phyloP scores from a whole-genome alignment of 2,329 filamentous ascomycete species.

The Paramyrothecium sp. region DNA sequence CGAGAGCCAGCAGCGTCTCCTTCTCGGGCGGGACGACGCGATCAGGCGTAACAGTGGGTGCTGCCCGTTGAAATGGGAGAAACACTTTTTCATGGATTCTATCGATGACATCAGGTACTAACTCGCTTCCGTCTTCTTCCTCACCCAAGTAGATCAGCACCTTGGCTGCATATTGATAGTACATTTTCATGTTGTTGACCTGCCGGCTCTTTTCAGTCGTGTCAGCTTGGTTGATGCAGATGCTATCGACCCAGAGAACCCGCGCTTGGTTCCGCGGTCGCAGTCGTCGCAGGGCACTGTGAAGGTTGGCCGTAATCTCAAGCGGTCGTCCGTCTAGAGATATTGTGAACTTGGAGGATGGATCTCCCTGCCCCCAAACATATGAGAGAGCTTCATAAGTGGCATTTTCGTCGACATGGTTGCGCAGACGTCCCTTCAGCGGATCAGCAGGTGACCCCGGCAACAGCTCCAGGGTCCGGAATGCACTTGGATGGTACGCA shows the following conservation, averaged over 20 bases:
- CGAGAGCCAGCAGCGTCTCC: neutral
- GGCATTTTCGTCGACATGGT: neutral
- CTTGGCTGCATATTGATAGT: neutral
- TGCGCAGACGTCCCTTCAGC: neutral
- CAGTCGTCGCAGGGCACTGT: neutral
- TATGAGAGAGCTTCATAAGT: neutral
- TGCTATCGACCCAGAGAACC: neutral
- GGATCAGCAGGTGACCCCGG: neutral
- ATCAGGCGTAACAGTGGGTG: neutral
- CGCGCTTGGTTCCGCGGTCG: neutral
- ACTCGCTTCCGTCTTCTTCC: neutral
- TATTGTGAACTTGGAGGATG: neutral
- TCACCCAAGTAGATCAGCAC: neutral
- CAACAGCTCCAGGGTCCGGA: neutral
- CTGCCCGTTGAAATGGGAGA: neutral
- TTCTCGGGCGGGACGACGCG: neutral
- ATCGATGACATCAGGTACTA: neutral
- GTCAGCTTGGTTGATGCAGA: neutral
- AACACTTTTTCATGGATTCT: neutral
- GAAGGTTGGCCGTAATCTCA: neutral
- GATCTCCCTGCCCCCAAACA: neutral
- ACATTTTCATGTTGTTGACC: neutral
- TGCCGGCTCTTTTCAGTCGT: neutral
- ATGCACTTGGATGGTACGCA: neutral
- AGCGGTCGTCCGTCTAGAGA: neutral